Conservation (phyloP, 768 basidiomycete species). For the Termitomyces sp. region DNA sequence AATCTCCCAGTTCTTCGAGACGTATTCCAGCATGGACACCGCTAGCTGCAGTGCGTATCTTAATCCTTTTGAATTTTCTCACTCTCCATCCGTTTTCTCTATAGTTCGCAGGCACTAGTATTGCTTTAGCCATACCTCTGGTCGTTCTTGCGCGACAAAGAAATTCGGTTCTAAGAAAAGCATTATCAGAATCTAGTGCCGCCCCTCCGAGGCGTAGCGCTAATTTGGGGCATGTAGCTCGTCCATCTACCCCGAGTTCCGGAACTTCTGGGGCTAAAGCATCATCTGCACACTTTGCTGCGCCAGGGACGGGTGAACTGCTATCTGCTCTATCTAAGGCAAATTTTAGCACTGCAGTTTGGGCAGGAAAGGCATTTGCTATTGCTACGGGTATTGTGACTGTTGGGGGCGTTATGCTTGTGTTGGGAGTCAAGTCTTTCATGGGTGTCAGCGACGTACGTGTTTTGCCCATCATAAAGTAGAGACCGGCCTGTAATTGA, state of each 20-base stretch:
- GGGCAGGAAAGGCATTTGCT: conserved; percentile 60
- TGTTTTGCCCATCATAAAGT: conserved; percentile 9
- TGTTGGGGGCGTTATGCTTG: conserved; percentile 38
- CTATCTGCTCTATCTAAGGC: conserved; percentile 34
- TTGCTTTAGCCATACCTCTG: conserved; percentile 30
- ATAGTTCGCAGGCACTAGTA: conserved; percentile 20
- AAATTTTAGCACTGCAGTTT: conserved; percentile 46
- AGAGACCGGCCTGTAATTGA: neutral
- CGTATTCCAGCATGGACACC: conserved; percentile 17
- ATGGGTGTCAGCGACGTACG: conserved; percentile 57
- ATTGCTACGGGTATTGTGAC: conserved; percentile 62
- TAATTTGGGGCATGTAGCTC: conserved; percentile 7
- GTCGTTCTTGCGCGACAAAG: conserved; percentile 32
- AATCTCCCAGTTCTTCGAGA: neutral
- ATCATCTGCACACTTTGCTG: conserved; percentile 19
- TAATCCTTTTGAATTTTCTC: neutral
- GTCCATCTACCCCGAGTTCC: conserved; percentile 6
- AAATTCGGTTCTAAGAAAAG: conserved; percentile 17
- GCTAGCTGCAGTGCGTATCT: conserved; percentile 12
- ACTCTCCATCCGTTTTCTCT: neutral
- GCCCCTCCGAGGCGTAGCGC: conserved; percentile 28
- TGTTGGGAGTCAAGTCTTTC: conserved; percentile 46
- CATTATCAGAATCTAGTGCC: conserved; percentile 20
- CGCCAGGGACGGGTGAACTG: conserved; percentile 27
- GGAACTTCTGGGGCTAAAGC: conserved; percentile 17